Conservation (phyloP, 2,329 filamentous ascomycete species). For the Fusarium sp. region DNA sequence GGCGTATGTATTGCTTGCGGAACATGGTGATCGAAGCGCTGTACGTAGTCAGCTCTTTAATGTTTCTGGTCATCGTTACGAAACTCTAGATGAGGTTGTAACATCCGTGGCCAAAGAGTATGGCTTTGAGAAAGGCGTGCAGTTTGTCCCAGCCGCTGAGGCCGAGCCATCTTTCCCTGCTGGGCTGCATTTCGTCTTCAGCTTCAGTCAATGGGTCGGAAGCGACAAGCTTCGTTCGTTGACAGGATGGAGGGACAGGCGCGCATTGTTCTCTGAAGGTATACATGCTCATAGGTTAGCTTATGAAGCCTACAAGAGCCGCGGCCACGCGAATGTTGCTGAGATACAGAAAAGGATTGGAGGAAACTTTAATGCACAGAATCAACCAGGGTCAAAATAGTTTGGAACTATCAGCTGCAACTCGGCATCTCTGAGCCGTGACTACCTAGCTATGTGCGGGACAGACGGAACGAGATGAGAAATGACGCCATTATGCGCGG, state of each 20-base stretch:
- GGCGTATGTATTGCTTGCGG: constrained; percentile 59
- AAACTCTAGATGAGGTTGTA: constrained; percentile 55
- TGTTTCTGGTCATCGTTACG: constrained; percentile 57
- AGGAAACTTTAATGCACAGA: neutral
- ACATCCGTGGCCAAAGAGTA: constrained; percentile 55
- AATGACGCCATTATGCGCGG: neutral
- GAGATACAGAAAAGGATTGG: constrained; percentile 23
- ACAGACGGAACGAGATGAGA: neutral
- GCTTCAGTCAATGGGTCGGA: constrained; percentile 56
- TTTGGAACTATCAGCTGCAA: neutral
- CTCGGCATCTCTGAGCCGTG: neutral
- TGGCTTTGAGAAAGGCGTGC: constrained; percentile 47
- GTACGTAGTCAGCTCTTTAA: constrained; percentile 58
- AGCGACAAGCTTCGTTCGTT: constrained; percentile 54
- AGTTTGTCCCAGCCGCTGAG: constrained; percentile 38
- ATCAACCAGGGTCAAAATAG: neutral
- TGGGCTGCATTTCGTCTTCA: constrained; percentile 44
- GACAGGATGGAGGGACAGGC: constrained; percentile 55
- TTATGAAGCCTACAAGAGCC: constrained; percentile 48
- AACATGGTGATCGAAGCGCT: constrained; percentile 45
- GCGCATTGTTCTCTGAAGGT: constrained; percentile 52
- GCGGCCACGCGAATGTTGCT: constrained; percentile 24
- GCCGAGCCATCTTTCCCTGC: constrained; percentile 30
- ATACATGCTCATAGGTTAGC: constrained; percentile 51
- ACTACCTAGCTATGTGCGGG: no score